Evolutionary conservation across 2,329 filamentous ascomycete genomes (phyloP), one percentile per base, ranked within the genome.

Genomic region (Scopulariopsis brevicaulis): DNA sequence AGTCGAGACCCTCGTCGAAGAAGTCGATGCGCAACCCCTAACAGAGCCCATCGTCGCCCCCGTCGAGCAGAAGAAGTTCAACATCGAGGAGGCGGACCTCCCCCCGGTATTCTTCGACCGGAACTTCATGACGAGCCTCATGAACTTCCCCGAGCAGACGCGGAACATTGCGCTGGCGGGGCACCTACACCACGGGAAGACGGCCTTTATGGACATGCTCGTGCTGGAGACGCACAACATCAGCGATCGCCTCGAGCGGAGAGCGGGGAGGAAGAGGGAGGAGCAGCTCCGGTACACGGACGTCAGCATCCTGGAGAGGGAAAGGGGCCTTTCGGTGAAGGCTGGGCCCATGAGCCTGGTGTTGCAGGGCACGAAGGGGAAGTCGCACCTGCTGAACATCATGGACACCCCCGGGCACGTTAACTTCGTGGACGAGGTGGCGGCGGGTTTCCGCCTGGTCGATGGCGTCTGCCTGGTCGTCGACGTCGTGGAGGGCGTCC

Each of bases 401-500:
- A 78, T 99, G 59, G 94, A 99, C 73, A 99, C 94, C 1, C 94
- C 94, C 0, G 94, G 94, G 7, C 94, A 99, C 69, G 94, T 97
- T 68, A 96, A 99, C 71, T 99, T 99, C 70, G 93, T 95, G 50
- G 94, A 99, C 69, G 94, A 99, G 71, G 90, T 99, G 43, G 94
- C 94, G 10, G 86, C 91, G 4, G 87, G 91, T 1, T 77, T 96
- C 65, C 84, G 94, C 50, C 74, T 99, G 56, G 92, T 89, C 4
- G 94, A 99, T 68, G 94, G 94, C 60, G 85, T 97, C 25, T 93
- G 95, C 56, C 75, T 99, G 54, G 87, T 99, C 15, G 92, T 99
- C 18, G 94, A 99, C 69, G 90, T 96, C 24, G 90, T 99, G 1
- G 94, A 99, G 71, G 94, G 94, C n/a, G 92, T 99, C n/a, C 94